Conservation (phyloP, 768 basidiomycete species). For the Cystobasidiopsis lactophilus region DNA sequence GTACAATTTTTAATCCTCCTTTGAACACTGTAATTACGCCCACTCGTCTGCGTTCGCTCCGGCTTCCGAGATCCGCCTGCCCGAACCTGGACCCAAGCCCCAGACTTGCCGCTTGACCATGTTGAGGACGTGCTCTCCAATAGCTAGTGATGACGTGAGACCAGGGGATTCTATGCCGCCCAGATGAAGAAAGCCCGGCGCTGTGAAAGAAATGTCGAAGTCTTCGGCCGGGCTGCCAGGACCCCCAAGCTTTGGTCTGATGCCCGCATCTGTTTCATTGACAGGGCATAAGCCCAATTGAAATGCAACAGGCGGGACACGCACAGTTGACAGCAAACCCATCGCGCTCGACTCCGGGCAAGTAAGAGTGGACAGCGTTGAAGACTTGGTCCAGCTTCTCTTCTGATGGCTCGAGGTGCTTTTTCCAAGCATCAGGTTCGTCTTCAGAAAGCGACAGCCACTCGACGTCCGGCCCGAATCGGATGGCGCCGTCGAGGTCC, state of each 20-base stretch:
- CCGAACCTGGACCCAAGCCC: constrained; percentile 6
- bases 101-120: constrained; percentile 13
- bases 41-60: constrained; percentile 7
- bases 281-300: not conserved
- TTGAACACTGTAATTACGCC: constrained; percentile 16
- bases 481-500: constrained; percentile 59
- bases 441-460: constrained; percentile 50
- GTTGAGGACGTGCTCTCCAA: constrained; percentile 50
- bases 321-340: constrained; percentile 57
- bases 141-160: constrained; percentile 62
- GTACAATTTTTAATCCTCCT: too few relatives aligned
- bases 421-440: constrained; percentile 50
- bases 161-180: constrained; percentile 86
- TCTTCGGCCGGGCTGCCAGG: constrained; percentile 45
- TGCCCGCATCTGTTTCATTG: constrained; percentile 19
- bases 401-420: constrained; percentile 41
- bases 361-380: constrained; percentile 45
- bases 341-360: constrained; percentile 39
- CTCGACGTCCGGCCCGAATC: constrained; percentile 83
- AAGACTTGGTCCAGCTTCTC: constrained; percentile 42
- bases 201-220: constrained; percentile 29
- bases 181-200: constrained; percentile 44
- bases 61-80: constrained; percentile 1
- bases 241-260: constrained; percentile 60
- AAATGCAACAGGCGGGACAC: not conserved